A percentile compares a stretch with the other conserved stretches of the same genome.
Evolutionary conservation across 2,329 filamentous ascomycete species (phyloP).

Genomic region (Cercospora sojina): DNA sequence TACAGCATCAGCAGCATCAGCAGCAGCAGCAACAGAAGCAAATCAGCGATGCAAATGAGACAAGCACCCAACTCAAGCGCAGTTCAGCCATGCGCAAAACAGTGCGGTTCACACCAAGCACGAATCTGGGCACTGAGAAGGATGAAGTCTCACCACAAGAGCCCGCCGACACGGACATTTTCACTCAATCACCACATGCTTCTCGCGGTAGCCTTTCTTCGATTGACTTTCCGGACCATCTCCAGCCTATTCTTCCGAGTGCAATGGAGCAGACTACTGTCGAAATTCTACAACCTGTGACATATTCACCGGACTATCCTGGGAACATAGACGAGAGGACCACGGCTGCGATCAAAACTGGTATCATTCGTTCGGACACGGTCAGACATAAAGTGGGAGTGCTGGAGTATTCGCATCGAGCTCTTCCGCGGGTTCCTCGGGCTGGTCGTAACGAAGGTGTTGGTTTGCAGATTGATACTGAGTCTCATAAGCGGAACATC

Average conservation of each 20-base stretch:
- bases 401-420: constrained; percentile 7
- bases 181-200: constrained; percentile 24
- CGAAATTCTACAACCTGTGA: constrained; percentile 17
- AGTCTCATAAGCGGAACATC: constrained; percentile 19
- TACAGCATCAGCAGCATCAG: neutral
- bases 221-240: constrained; percentile 11
- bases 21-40: neutral
- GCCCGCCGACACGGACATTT: constrained; percentile 20
- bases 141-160: constrained; percentile 3
- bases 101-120: constrained; percentile 23
- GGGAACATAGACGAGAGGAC: constrained; percentile 1
- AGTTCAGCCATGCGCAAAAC: constrained; percentile 9
- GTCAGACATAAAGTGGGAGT: constrained; percentile 8
- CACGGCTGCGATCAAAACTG: constrained; percentile 3
- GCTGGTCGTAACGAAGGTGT: neutral
- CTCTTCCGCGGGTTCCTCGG: constrained; percentile 1
- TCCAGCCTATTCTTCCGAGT: neutral
- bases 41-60: constrained; percentile 12
- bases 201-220: constrained; percentile 17
- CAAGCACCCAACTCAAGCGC: constrained; percentile 16
- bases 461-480: constrained; percentile 13
- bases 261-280: neutral
- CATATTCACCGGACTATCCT: constrained; percentile 15
- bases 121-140: constrained; percentile 10
- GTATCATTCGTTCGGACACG: constrained; percentile 10